Evolutionary conservation across 140 eudicot species (phyloP), one percentile per base, ranked within the genome.

Genomic region (Ambrosia hybrid): DNA sequence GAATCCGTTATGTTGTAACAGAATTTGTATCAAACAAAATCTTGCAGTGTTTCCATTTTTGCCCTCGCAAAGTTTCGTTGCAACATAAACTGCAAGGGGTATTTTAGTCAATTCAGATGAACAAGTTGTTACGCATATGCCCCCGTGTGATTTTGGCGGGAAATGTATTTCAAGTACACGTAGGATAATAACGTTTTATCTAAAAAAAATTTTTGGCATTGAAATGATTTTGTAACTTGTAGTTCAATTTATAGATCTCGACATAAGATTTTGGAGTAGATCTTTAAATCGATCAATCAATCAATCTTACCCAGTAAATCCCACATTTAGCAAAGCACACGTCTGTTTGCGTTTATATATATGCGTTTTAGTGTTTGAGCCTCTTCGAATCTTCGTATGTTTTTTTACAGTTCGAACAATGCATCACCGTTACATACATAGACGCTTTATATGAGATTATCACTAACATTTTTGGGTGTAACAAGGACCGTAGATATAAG

Each of bases 61-160:
- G 15, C 46, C 82, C 68, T 78, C 63, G 52, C 43, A 48, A 16
- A 15, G 9, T 34, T 14, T 0, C 0, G 16, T 0, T n/a, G 4
- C 43, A n/a, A 43, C 0, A 2, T 52, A 21, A 10, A 60, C 30
- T 34, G 21, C 15, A 13, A 48, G 62, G 82, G 78, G 57, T 6
- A 17, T 15, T 72, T 78, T 78, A 5, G 82, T 65, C 70, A 78
- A 43, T 78, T 71, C 0, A 0, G 4, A 48, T 72, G 53, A 37
- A 57, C 51, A 57, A 72, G 82, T 72, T 55, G 70, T 72, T 78
- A 68, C 36, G 46, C 30, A 6, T 41, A 6, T 9, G 51, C 66
- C 15, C 11, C 26, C 67, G 45, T 62, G 69, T 56, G 61, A 73
- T 72, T 78, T 78, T 78, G 78, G 82, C 78, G 82, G 78, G 82